Base-by-base conservation (phyloP, 2,329 filamentous ascomycete genomes). In the Aspergillus luchuensis region DNA sequence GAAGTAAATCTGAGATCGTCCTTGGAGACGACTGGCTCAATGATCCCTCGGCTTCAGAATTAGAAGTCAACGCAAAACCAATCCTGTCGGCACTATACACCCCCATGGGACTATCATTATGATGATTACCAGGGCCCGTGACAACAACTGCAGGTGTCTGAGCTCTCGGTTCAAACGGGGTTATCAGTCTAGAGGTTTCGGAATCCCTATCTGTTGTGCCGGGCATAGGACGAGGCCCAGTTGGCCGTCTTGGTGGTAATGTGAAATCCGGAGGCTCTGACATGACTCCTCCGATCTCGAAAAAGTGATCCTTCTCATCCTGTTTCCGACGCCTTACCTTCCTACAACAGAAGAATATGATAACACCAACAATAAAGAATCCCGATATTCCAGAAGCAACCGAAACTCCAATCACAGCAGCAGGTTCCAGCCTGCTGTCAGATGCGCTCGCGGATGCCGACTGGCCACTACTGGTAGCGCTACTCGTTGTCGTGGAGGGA, bases 241-340 rank as follows among this genome's bases (percentile, higher is more conserved):
- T 67, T 53, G 69, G 71, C 17, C 57, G 63, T 57, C 58, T 66
- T 23, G 70, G 70, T 15, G 71, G 65, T 10, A 66, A 59, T 21
- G 63, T 63, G 47, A 76, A 76, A 17, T 72, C 69, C 3, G 69
- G 69, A 28, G 74, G 74, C 54, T 78, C 74, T 30, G 72, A 66
- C 75, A 78, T 77, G 10, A 66, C 58, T 2, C 75, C 76, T 25
- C 76, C 76, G 60, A 77, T 78, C 54, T 79, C 76, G 50, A 77
- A 78, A 43, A 60, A 67, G 43, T 62, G 66, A 23, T 73, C 62
- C 36, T 67, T 63, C 5, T 62, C 58, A 36, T 64, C 36, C n/a
- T 64, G 60, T 6, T 67, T 63, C 21, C 63, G 70, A 15, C 68
- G 68, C 57, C 67, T 71, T 55, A 71, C 67, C 60, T 64, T 71